These are phyloP conservation scores for Fusarium xylarioides DNA, from an alignment of 2,329 filamentous ascomycete species.

Conservation along the genomic window DNA sequence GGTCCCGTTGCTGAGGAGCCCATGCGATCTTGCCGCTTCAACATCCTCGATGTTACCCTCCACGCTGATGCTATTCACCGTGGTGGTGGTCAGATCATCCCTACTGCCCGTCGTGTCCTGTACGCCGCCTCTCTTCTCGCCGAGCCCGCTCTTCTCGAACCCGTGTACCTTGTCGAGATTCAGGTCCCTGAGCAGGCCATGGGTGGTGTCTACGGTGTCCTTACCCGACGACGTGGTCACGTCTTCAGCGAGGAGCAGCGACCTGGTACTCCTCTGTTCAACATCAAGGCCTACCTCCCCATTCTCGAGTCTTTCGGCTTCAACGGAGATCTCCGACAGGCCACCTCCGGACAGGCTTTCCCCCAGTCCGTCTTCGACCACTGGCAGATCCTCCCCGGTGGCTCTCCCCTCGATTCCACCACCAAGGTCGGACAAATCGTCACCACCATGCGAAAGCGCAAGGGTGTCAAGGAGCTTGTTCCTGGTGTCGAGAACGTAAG, in stretches of 20 bases:
- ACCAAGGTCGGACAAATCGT: conserved; percentile 87
- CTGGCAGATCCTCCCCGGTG: conserved; percentile 96
- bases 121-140: conserved; percentile 93
- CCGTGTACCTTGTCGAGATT: conserved; percentile 99
- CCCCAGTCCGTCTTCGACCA: conserved; percentile 99
- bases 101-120: conserved; percentile 95
- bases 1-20: conserved; percentile 98
- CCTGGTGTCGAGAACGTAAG: conserved; percentile 95
- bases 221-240: conserved; percentile 97
- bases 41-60: conserved; percentile 99
- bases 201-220: conserved; percentile 99
- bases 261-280: conserved; percentile 98
- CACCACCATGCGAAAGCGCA: conserved; percentile 93
- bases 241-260: conserved; percentile 99
- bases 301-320: conserved; percentile 99
- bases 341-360: conserved; percentile 98
- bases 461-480: conserved; percentile 98
- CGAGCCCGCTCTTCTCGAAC: conserved; percentile 91
- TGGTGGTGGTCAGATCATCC: conserved; percentile 99
- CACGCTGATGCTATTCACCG: conserved; percentile 99
- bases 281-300: conserved; percentile 96
- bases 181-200: conserved; percentile 98
- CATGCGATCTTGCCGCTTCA: conserved; percentile 96
- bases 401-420: conserved; percentile 84
- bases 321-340: conserved; percentile 94